Evolutionary conservation across 2,329 filamentous ascomycete genomes (phyloP), one percentile per base, ranked within the genome.

Genomic region (Ascochyta lentis): DNA sequence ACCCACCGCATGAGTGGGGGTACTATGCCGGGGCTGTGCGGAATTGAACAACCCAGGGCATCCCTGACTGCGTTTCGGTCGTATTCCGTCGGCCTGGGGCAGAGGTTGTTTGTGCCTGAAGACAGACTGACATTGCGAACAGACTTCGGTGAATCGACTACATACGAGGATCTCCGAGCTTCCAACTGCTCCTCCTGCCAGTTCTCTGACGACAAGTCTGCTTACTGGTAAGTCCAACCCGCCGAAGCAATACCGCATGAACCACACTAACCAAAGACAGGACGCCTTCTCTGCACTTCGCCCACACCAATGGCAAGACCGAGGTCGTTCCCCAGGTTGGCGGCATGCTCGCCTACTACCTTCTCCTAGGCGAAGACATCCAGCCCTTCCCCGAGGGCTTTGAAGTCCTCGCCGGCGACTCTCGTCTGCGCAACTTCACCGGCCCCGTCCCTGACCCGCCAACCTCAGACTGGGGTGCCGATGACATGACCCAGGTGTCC

Each of bases 141-240:
- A 76, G 73, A 72, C 56, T 92, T 94, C 66, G 80, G 81, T 58
- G 78, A 86, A 65, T 81, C 76, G 49, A 85, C 88, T 63, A 85
- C 81, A 45, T 89, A 87, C 67, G 81, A 85, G 50, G 80, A 83
- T 43, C 81, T 91, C 39, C 74, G 78, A 56, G 69, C 79, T 43
- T 92, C 89, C 24, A 81, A 83, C 24, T 94, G 90, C 80, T 89
- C 86, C 44, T 90, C 87, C 31, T 89, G 90, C 72, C 81, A 83
- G 58, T 81, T 71, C 50, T 65, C 49, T 6, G 64, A 73, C 35
- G 73, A 75, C 61, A 74, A 74, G 61, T 75, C 73, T 84, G 72
- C 72, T 16, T 75, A 75, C 69, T 75, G 73, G 70, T 73, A 60
- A 46, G 64, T 47, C 8, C 31, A 8, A 9, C 13, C 9, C 7